phyloP scores from a whole-genome alignment of 2,329 filamentous ascomycete genomes.

The Ceratocystis diversiconidia region DNA sequence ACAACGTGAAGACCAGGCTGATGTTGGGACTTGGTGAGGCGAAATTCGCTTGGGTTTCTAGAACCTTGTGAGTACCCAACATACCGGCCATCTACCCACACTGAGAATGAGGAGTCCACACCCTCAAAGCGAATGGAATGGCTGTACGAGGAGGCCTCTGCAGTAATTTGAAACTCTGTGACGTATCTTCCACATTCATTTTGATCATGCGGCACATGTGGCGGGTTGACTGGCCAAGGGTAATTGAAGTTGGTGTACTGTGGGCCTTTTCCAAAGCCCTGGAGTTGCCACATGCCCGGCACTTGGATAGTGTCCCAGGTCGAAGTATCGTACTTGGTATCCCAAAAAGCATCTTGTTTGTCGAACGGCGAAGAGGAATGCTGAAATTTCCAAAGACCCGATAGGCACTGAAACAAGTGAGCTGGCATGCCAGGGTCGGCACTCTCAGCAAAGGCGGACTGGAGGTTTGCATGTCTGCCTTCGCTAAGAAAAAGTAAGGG shows the following conservation, averaged over 20 bases:
- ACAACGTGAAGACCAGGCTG: slow-evolving; percentile 37
- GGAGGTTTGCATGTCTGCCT: slow-evolving; percentile 32
- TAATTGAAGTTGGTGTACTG: slow-evolving; percentile 58
- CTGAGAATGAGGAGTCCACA: slow-evolving; percentile 56
- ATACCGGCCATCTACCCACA: slow-evolving; percentile 53
- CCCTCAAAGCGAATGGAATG: slow-evolving; percentile 60
- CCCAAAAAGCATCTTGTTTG: slow-evolving; percentile 31
- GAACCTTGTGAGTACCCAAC: slow-evolving; percentile 61
- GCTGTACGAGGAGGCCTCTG: slow-evolving; percentile 37
- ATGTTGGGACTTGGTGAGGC: slow-evolving; percentile 42
- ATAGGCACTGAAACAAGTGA: slow-evolving; percentile 25
- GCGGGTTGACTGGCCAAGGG: slow-evolving; percentile 53
- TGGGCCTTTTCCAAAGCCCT: slow-evolving; percentile 48
- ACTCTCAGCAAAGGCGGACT: slow-evolving; percentile 21
- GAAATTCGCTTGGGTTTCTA: slow-evolving; percentile 59
- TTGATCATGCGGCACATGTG: slow-evolving; percentile 48
- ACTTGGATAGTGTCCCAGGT: slow-evolving; percentile 40
- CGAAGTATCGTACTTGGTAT: slow-evolving; percentile 26
- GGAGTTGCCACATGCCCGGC: slow-evolving; percentile 57
- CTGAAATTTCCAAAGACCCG: slow-evolving; percentile 41
- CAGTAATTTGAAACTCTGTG: slow-evolving; percentile 39
- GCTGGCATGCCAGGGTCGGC: not conserved
- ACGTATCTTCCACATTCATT: slow-evolving; percentile 52
- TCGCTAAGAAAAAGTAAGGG: slow-evolving; percentile 41
- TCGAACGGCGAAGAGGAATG: slow-evolving; percentile 33